Conservation (phyloP, 306 rosid genomes). For the Cucumis hystrix region DNA sequence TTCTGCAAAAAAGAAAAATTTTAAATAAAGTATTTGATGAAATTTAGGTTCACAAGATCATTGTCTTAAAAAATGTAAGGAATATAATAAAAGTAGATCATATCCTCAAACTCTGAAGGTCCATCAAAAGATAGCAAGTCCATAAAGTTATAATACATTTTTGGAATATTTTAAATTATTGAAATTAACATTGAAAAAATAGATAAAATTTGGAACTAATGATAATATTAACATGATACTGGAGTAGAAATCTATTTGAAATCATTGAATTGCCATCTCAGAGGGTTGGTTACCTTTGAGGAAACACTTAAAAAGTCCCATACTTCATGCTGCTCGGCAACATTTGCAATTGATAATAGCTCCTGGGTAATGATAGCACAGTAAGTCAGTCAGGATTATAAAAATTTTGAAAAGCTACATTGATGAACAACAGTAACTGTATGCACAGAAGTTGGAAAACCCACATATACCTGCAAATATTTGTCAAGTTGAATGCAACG, state of each 20-base stretch:
- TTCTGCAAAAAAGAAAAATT: conserved; percentile 24
- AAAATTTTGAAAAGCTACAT: neutral
- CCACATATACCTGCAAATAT: conserved; percentile 66
- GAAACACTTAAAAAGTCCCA: conserved; percentile 91
- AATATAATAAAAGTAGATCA: neutral
- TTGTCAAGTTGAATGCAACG: conserved; percentile 94
- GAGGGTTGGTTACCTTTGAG: conserved; percentile 47
- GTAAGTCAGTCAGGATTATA: conserved; percentile 8
- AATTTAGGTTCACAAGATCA: neutral
- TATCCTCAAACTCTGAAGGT: neutral
- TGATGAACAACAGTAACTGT: neutral
- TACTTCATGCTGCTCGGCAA: conserved; percentile 92
- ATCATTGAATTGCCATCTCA: neutral
- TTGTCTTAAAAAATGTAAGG: neutral
- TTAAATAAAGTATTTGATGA: too few relatives aligned
- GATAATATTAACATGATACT: neutral
- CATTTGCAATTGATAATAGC: conserved; percentile 79
- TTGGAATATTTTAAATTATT: neutral
- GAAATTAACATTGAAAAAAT: neutral
- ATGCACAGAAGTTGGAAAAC: neutral
- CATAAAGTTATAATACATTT: neutral
- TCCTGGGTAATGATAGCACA: conserved; percentile 43
- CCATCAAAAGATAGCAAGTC: neutral
- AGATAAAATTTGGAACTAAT: neutral
- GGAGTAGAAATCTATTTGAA: neutral